Evolutionary conservation across 768 basidiomycete genomes (phyloP).

Genomic region (Suillus fuscotomentosus): DNA sequence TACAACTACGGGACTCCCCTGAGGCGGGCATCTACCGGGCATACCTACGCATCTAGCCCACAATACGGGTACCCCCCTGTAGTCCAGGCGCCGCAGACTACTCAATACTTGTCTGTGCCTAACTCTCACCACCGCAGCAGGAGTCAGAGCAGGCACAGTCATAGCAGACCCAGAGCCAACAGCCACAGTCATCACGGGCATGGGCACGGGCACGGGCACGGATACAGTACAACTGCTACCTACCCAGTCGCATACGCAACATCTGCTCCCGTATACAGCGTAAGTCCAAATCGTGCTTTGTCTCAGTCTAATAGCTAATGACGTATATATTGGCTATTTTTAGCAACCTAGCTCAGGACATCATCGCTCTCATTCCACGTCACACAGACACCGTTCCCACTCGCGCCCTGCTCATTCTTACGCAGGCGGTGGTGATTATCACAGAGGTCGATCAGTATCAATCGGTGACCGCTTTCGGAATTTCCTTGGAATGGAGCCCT

Average conservation of each 20-base stretch:
- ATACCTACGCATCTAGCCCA: conserved; percentile 4
- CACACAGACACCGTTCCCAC: conserved; percentile 15
- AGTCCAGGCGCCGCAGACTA: neutral
- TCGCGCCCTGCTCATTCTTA: conserved; percentile 11
- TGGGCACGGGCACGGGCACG: conserved; percentile 1
- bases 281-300: conserved; percentile 9
- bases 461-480: conserved; percentile 38
- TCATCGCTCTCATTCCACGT: conserved; percentile 16
- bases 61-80: neutral
- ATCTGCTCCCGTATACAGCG: conserved; percentile 8
- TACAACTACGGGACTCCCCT: conserved; percentile 9
- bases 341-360: conserved; percentile 23
- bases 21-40: conserved; percentile 11
- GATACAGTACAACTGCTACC: conserved; percentile 2
- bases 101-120: conserved; percentile 13
- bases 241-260: conserved; percentile 12
- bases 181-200: conserved; percentile 7
- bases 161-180: conserved; percentile 9
- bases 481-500: conserved; percentile 33
- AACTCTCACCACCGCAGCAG: conserved; percentile 17
- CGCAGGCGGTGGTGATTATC: conserved; percentile 2
- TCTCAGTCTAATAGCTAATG: neutral
- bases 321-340: neutral
- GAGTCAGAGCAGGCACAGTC: conserved; percentile 7
- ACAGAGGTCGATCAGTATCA: conserved; percentile 18